phyloP scores from a whole-genome alignment of 805 yeast species.

The Teunomyces stri region DNA sequence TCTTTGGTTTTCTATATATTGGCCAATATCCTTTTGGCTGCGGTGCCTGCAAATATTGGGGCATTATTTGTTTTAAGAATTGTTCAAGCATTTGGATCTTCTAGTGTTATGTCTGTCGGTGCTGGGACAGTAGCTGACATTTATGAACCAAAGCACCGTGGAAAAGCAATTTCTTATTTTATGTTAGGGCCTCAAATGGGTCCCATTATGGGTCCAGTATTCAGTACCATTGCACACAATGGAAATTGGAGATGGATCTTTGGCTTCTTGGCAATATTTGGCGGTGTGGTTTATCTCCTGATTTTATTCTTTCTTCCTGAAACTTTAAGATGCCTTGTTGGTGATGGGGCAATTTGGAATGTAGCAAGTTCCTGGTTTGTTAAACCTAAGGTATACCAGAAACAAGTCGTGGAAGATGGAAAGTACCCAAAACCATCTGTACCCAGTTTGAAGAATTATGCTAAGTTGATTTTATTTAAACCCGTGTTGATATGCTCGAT shows the following conservation, averaged over 20 bases:
- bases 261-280: conserved; percentile 30
- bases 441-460: conserved; percentile 38
- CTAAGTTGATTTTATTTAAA: conserved; percentile 34
- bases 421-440: conserved; percentile 46
- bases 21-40: conserved; percentile 29
- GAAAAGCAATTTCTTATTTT: conserved; percentile 29
- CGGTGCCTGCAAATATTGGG: conserved; percentile 28
- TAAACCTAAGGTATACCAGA: conserved; percentile 26
- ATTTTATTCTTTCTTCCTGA: conserved; percentile 37
- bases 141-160: conserved; percentile 28
- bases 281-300: conserved; percentile 19
- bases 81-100: conserved; percentile 38
- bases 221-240: conserved; percentile 24
- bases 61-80: conserved; percentile 29
- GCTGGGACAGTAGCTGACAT: conserved; percentile 37
- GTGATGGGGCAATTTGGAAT: conserved; percentile 27
- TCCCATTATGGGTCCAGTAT: conserved; percentile 36
- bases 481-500: conserved; percentile 48
- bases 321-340: conserved; percentile 38
- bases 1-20: conserved; percentile 25
- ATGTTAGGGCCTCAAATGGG: conserved; percentile 42
- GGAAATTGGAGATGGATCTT: conserved; percentile 36
- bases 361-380: conserved; percentile 19
- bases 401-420: conserved; percentile 17
- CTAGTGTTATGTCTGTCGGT: conserved; percentile 36